Evolutionary conservation across 176 grass and related monocot genomes (phyloP).

Genomic region (Triticum monococcum): DNA sequence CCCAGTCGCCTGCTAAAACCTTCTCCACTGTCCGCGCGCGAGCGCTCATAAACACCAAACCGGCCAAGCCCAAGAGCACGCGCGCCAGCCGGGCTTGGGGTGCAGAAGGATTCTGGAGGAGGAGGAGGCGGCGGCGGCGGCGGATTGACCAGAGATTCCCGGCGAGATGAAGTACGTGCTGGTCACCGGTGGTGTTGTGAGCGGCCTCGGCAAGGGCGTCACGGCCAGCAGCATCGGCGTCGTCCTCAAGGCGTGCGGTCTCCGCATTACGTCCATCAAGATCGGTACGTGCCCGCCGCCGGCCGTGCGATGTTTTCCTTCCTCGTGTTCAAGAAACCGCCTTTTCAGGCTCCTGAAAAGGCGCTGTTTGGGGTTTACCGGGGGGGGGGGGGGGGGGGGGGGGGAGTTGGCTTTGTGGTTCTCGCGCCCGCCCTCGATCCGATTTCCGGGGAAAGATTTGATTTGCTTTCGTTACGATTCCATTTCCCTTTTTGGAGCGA

Average conservation of each 20-base stretch:
- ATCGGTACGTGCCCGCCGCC: conserved; percentile 49
- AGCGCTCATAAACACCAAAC: not conserved
- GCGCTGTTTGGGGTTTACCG: not conserved
- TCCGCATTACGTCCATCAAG: conserved; percentile 73
- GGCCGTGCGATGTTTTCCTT: not conserved
- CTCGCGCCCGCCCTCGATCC: conserved; percentile 26
- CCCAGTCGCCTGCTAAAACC: conserved; percentile 26
- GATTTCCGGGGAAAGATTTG: conserved; percentile 33
- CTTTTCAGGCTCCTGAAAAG: not conserved
- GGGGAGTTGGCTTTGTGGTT: not conserved
- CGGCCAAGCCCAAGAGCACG: not conserved
- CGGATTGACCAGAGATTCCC: conserved; percentile 20
- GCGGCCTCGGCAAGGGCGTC: conserved; percentile 67
- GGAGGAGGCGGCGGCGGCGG: not conserved
- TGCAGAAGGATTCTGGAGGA: conserved; percentile 10
- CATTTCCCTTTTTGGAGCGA: conserved; percentile 19
- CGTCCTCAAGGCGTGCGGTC: conserved; percentile 63
- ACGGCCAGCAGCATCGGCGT: conserved; percentile 71
- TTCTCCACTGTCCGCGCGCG: not conserved
- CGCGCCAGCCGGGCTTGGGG: not conserved
- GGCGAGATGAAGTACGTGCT: conserved; percentile 68
- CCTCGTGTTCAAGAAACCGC: not conserved
- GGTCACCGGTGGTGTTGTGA: conserved; percentile 66
- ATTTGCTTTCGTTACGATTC: not conserved
- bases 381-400: too few relatives aligned